phyloP scores from a whole-genome alignment of 768 basidiomycete species.

The Thelephora aurantiotincta region DNA sequence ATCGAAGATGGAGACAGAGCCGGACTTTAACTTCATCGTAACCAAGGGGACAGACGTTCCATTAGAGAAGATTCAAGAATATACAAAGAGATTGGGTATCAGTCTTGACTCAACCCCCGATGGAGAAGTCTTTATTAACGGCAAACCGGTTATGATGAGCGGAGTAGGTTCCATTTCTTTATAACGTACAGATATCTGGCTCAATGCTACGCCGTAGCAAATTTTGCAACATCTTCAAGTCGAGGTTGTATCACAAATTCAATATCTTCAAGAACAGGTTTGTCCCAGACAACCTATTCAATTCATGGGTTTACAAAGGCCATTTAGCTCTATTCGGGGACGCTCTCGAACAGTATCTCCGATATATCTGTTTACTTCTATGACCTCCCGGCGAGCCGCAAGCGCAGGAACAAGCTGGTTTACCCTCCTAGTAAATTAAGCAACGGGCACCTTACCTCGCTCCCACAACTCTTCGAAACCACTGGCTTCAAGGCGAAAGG shows the following conservation, averaged over 20 bases:
- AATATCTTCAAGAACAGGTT: constrained; percentile 63
- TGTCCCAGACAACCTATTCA: constrained; percentile 7
- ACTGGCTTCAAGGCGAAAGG: constrained; percentile 27
- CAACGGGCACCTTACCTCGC: constrained; percentile 25
- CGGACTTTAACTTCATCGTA: constrained; percentile 27
- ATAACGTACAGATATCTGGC: not conserved
- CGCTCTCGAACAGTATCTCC: constrained; percentile 36
- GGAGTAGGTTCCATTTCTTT: constrained; percentile 35
- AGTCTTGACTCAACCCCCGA: constrained; percentile 20
- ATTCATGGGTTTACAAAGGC: constrained; percentile 12
- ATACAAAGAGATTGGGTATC: constrained; percentile 44
- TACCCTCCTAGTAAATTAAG: constrained; percentile 24
- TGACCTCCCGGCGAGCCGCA: constrained; percentile 61
- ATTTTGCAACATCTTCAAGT: constrained; percentile 51
- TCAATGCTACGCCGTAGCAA: constrained; percentile 25
- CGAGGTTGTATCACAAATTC: constrained; percentile 44
- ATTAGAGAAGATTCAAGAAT: constrained; percentile 33
- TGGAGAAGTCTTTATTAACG: constrained; percentile 81
- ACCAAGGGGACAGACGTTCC: constrained; percentile 16
- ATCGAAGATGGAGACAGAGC: constrained; percentile 5
- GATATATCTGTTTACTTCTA: constrained; percentile 74
- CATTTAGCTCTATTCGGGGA: constrained; percentile 37
- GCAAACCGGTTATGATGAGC: constrained; percentile 57
- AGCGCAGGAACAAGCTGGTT: constrained; percentile 66
- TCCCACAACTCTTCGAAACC: constrained; percentile 37